These are phyloP conservation scores for Fusarium tjaetaba DNA, from an alignment of 2,329 filamentous ascomycete species.

Conservation along the genomic window DNA sequence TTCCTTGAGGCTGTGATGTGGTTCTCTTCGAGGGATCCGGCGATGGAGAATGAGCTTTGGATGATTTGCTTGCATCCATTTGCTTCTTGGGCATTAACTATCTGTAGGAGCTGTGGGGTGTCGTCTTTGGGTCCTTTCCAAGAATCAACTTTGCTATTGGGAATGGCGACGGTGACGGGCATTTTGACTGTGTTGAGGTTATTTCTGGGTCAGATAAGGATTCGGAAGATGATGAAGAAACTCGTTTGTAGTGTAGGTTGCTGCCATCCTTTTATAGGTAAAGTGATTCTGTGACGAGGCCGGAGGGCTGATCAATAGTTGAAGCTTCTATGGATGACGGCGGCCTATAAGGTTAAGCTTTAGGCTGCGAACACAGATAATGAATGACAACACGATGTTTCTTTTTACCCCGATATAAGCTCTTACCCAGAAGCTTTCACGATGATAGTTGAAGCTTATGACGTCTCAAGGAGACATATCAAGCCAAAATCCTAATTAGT, in stretches of 20 bases:
- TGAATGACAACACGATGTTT: too few relatives aligned
- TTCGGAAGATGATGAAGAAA: fast-evolving
- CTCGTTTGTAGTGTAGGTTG: fast-evolving
- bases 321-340: too few relatives aligned
- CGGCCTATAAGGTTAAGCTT: too few relatives aligned
- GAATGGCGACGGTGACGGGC: neutral
- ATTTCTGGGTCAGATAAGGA: fast-evolving
- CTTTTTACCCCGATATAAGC: too few relatives aligned
- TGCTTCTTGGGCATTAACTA: neutral
- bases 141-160: neutral
- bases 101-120: neutral
- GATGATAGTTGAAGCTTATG: too few relatives aligned
- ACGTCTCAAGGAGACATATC: too few relatives aligned
- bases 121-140: neutral
- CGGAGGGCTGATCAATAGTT: too few relatives aligned
- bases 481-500: too few relatives aligned
- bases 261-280: fast-evolving
- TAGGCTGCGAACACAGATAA: too few relatives aligned
- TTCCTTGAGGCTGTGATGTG: fast-evolving
- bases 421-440: too few relatives aligned
- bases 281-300: fast-evolving
- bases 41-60: neutral
- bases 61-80: neutral
- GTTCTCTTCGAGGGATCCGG: neutral
- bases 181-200: fast-evolving